phyloP scores from a whole-genome alignment of 2,329 filamentous ascomycete genomes.

The Thelonectria discophora region DNA sequence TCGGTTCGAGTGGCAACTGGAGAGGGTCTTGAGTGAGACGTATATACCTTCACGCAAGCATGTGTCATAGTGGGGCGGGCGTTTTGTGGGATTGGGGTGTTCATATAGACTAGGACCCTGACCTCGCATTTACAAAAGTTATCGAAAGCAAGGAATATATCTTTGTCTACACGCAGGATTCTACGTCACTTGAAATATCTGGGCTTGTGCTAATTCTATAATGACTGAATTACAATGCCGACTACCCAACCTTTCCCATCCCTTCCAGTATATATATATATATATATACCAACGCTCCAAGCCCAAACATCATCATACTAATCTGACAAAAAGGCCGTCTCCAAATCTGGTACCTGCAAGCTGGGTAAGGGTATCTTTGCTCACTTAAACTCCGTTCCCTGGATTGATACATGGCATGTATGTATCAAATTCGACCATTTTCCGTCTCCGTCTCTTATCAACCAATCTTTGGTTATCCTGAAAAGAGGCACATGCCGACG shows the following conservation, averaged over 20 bases:
- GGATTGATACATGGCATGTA: conserved; percentile 5
- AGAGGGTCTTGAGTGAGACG: conserved; percentile 18
- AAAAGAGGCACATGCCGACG: neutral
- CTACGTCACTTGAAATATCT: too few relatives aligned
- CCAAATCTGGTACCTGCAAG: neutral
- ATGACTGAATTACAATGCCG: conserved; percentile 5
- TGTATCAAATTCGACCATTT: conserved; percentile 9
- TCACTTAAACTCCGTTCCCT: conserved; percentile 11
- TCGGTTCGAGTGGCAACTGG: neutral
- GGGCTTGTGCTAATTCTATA: neutral
- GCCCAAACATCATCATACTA: neutral
- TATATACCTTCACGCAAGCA: conserved; percentile 36
- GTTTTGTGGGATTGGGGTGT: conserved; percentile 29
- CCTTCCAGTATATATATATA: too few relatives aligned
- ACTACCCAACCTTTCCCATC: neutral
- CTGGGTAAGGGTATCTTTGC: neutral
- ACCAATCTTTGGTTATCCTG: conserved; percentile 2
- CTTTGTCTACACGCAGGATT: too few relatives aligned
- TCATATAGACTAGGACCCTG: conserved; percentile 19
- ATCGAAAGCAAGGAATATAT: neutral
- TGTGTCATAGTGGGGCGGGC: conserved; percentile 31
- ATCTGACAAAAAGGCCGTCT: neutral
- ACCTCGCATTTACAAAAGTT: conserved; percentile 18
- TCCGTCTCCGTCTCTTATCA: conserved; percentile 1
- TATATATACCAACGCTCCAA: neutral